Evolutionary conservation across 768 basidiomycete species (phyloP).

Genomic region (Psilocybe cyanescens): DNA sequence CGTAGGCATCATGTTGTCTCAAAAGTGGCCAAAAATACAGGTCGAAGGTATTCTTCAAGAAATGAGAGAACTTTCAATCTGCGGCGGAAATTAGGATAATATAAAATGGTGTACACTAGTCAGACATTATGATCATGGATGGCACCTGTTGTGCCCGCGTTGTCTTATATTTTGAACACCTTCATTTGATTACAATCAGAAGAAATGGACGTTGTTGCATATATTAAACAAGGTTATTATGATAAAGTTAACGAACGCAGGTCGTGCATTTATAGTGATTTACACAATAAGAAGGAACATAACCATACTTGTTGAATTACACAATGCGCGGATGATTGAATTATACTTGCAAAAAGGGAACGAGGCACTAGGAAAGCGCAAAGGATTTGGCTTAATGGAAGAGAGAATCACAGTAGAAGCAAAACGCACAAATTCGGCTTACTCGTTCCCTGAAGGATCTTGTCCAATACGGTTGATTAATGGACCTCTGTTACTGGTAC

Average conservation of each 20-base stretch:
- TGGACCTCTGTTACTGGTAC: conserved; percentile 11
- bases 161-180: neutral
- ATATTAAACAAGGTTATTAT: neutral
- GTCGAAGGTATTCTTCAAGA: conserved; percentile 97
- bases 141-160: no score
- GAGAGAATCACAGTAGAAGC: neutral
- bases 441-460: neutral
- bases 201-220: neutral
- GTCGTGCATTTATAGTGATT: neutral
- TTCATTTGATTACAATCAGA: neutral
- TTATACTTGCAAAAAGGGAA: neutral
- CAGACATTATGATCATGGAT: neutral
- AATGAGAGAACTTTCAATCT: conserved; percentile 96
- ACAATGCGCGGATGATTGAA: neutral
- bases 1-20: neutral
- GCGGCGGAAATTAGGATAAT: conserved; percentile 60
- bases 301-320: neutral
- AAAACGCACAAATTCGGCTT: conserved; percentile 7
- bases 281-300: neutral
- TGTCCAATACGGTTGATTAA: conserved; percentile 23
- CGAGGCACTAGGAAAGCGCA: neutral
- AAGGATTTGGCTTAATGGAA: neutral
- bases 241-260: neutral
- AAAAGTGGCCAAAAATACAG: conserved; percentile 33
- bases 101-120: neutral